Percentiles rank a stretch among this genome's conserved stretches.
These are phyloP conservation scores for Orbilia oligospora DNA, from an alignment of 2,329 filamentous ascomycete species.

Conservation along the genomic window DNA sequence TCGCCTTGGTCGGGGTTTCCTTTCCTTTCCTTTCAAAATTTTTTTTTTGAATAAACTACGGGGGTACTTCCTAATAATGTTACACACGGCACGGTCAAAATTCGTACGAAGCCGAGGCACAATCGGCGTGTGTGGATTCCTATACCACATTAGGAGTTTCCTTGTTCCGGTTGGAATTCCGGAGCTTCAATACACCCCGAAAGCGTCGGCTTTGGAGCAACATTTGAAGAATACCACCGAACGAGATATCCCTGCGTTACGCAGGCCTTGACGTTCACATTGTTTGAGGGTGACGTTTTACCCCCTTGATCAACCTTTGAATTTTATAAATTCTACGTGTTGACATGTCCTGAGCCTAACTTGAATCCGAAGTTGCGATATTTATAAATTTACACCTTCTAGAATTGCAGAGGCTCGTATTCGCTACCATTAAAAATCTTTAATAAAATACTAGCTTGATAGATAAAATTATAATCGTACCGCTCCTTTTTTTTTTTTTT, in stretches of 20 bases:
- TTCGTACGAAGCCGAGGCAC: conserved; percentile 31
- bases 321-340: background rate
- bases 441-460: no score
- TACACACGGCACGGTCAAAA: conserved; percentile 3
- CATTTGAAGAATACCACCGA: background rate
- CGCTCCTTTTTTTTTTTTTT: no score
- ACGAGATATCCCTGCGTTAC: conserved; percentile 6
- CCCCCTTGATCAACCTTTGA: background rate
- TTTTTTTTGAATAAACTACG: background rate
- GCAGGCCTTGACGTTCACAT: conserved; percentile 5
- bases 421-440: no score
- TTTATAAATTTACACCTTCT: no score
- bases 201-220: conserved; percentile 34
- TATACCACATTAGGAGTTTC: conserved; percentile 41
- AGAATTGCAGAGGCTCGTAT: background rate
- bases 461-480: no score
- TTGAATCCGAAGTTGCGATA: background rate
- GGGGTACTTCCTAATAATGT: background rate
- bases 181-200: conserved; percentile 34
- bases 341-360: background rate
- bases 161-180: conserved; percentile 45
- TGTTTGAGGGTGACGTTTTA: background rate
- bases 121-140: conserved; percentile 14
- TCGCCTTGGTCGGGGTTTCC: background rate
- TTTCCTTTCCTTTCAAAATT: no score